These are phyloP conservation scores for Phialophora macrospora DNA, from an alignment of 2,329 filamentous ascomycete genomes.

Conservation along the genomic window DNA sequence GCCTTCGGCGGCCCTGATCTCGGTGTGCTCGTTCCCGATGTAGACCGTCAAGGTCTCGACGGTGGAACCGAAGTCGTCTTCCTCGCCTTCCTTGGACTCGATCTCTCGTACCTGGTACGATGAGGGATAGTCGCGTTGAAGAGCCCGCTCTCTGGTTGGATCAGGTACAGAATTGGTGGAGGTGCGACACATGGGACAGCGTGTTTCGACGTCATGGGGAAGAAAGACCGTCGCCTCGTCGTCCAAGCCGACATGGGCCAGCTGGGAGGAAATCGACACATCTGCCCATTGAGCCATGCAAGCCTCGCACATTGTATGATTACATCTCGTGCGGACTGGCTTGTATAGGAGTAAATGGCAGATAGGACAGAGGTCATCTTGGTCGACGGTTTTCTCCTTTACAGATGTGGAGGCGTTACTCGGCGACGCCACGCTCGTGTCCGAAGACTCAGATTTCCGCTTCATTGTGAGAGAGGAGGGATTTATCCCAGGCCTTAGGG, in stretches of 20 bases:
- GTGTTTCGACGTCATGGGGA: conserved; percentile 35
- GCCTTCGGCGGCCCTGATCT: conserved; percentile 27
- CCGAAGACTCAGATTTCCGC: not conserved
- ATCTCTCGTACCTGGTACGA: conserved; percentile 28
- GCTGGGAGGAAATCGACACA: conserved; percentile 35
- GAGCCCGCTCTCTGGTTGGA: conserved; percentile 13
- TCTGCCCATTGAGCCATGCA: conserved; percentile 39
- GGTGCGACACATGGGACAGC: conserved; percentile 38
- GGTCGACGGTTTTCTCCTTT: conserved; percentile 26
- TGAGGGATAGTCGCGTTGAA: conserved; percentile 29
- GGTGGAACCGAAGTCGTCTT: conserved; percentile 29
- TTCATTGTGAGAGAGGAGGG: conserved; percentile 5
- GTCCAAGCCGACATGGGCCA: conserved; percentile 34
- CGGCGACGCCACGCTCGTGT: not conserved
- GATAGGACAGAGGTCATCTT: conserved; percentile 37
- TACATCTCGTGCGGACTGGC: conserved; percentile 36
- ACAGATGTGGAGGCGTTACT: not conserved
- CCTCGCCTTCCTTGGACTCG: conserved; percentile 7
- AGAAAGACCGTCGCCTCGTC: conserved; percentile 30
- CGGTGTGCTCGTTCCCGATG: conserved; percentile 37
- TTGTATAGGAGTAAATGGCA: conserved; percentile 35
- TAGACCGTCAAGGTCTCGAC: conserved; percentile 35
- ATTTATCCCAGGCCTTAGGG: not conserved
- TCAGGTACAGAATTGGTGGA: conserved; percentile 30
- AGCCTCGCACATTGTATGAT: conserved; percentile 35